Evolutionary conservation across 805 yeast species (phyloP), one percentile per base, ranked within the genome.

Genomic region (Spathaspora hagerdaliae): DNA sequence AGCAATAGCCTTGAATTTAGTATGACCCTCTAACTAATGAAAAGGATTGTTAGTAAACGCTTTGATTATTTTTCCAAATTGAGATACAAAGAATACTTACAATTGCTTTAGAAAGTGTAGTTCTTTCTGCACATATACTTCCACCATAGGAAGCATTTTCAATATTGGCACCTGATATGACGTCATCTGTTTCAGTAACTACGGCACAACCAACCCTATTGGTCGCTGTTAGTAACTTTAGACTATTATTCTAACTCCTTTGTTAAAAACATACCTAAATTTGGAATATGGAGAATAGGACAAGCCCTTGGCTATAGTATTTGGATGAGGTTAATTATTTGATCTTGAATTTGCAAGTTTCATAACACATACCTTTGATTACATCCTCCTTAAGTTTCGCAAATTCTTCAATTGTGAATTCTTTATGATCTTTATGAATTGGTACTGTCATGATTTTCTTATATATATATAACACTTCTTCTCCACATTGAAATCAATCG

Each of bases 71-170:
- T n/a, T 12, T n/a, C 9, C 34, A n/a, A 31, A 5, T 13, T 12
- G 12, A n/a, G 13, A 35, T 3, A 35, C 11, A 24, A 11, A 1
- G 11, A 2, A 35, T 52, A 64, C 69, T 19, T 63, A 64, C 68
- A 31, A 58, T 46, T 33, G 71, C 67, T 38, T 59, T 59, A n/a
- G 62, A 52, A 7, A 71, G 55, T 5, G 76, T 63, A 10, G 68
- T 53, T 44, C 74, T 54, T 50, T 69, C 75, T 1, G 75, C 75
- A 49, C 75, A 69, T 5, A 70, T 64, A n/a, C 64, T 60, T 31
- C 67, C 72, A 10, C 88, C 95, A 58, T 87, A 91, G 41, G 94
- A 81, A 2, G 97, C 98, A 61, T 92, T 94, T 61, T 92, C 99
- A 27, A 94, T 82, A 54, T 92, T 92, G 36, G 96, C 96, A 5